Evolutionary conservation across 306 rosid species (phyloP), one percentile per base, ranked within the genome.

Genomic region (Acacia acuminata): DNA sequence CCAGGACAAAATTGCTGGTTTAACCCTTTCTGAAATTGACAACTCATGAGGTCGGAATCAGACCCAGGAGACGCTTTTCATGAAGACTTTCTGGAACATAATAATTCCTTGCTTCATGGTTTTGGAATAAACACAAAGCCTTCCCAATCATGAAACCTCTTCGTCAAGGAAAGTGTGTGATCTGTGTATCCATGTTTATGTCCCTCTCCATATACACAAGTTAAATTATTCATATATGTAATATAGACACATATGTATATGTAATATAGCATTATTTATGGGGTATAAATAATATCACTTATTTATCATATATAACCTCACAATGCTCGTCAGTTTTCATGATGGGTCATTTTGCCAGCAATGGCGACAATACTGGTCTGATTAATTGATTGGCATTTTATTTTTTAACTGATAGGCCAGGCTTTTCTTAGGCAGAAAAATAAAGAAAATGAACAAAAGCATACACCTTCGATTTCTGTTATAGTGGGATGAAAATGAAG

Each of bases 51-150:
- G 1, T 36, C 8, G 8, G 40, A 36, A 6, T 43, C 20, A 38
- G 30, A 36, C 27, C 66, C 77, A 65, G 3, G 44, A 17, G 36
- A 58, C 43, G n/a, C 43, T 74, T n/a, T 24, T 45, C 51, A 22
- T 55, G 25, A 61, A 19, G 76, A 76, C 56, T 82, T 77, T 77
- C 50, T 79, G 84, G 44, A 78, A 77, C 65, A 53, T 63, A 71
- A 55, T 69, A 65, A 65, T 67, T 67, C 48, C 0, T 36, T 67
- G 25, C 48, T 38, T 15, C 48, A 10, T 38, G 48, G 73, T 38
- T 38, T 17, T 19, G 25, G 22, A 68, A 17, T 38, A 1, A 0
- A 27, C 27, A 10, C 42, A 64, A 32, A 12, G 38, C 17, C 16
- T 60, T 24, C 34, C 15, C 30, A 22, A 24, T 60, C 66, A 61